A percentile compares a stretch with the other conserved stretches of the same genome.
These are phyloP conservation scores for Tulasnella sp. DNA, from an alignment of 768 basidiomycete species.

Conservation along the genomic window DNA sequence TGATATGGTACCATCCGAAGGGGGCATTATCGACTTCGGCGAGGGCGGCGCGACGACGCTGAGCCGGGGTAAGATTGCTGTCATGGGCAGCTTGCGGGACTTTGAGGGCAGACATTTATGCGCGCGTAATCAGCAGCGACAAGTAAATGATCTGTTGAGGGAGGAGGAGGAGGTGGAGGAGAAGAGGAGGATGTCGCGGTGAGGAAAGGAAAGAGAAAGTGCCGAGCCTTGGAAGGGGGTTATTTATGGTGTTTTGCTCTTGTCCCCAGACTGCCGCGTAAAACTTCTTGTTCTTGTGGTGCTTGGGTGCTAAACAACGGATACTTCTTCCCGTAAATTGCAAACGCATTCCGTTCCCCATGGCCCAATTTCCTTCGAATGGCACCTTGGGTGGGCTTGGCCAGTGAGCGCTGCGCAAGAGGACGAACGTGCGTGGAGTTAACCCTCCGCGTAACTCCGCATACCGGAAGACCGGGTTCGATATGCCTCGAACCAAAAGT, in stretches of 20 bases:
- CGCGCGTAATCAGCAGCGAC: slow-evolving; percentile 3
- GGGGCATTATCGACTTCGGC: slow-evolving; percentile 81
- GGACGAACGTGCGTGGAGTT: not conserved
- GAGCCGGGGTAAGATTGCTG: not conserved
- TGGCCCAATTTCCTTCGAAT: not conserved
- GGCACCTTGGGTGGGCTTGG: not conserved
- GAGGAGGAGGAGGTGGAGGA: not conserved
- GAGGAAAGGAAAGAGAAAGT: not conserved
- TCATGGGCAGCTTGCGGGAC: not conserved
- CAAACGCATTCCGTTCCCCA: not conserved
- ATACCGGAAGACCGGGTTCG: not conserved
- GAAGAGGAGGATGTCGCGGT: not conserved
- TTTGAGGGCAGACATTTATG: not conserved
- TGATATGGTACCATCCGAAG: slow-evolving; percentile 87
- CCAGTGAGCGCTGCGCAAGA: not conserved
- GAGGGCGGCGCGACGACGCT: slow-evolving; percentile 73
- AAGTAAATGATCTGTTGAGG: not conserved
- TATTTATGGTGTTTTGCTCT: not conserved
- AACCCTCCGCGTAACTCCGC: not conserved
- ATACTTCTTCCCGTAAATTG: not conserved
- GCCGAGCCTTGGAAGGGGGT: not conserved
- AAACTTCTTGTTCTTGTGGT: not conserved
- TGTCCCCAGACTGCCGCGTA: not conserved
- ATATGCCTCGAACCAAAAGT: not conserved
- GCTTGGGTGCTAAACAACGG: not conserved